Evolutionary conservation across 78 protist species (phyloP), one percentile per base, ranked within the genome.

Genomic region (Tieghemostelium lacteum): DNA sequence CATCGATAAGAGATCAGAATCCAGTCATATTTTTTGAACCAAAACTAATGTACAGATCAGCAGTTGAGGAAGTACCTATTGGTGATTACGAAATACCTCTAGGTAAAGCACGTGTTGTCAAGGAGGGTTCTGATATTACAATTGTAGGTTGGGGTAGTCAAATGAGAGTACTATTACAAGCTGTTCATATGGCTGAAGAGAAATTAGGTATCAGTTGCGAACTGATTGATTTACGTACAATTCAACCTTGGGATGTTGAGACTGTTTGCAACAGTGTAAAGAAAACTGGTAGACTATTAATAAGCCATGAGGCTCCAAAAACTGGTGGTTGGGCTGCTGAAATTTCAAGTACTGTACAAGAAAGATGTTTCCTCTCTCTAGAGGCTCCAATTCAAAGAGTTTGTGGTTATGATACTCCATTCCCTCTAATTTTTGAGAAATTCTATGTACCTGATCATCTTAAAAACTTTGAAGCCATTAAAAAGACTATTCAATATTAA

Each of bases 21-120:
- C 99, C 99, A 54, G 93, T 92, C n/a, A 31, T 98, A 50, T 97
- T 98, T 93, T 89, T 98, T 50, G 99, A 98, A 95, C 99, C 99
- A 31, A 98, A 98, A 85, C n/a, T 86, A 40, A 65, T 98, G 65
- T 98, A 98, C 75, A 87, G 98, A 31, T 55, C 97, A 17, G 71
- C 98, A 5, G 98, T 95, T 22, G 94, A 65, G 26, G 77, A 50
- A 29, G 99, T 98, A 28, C 98, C 98, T 19, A 65, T 69, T 26
- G 98, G 87, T 10, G 97, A 94, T 85, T 98, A 92, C 72, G 73
- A 36, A 42, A 26, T 98, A 0, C 97, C 97, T 0, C 70, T 98
- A 14, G 95, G 96, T 12, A 73, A 96, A 73, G 99, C 98, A 2
- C 93, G 97, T 64, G 66, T 95, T 17, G 73, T 94, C 26, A 69